These are phyloP conservation scores for Nothophytophthora sp. DNA, from an alignment of 352 stramenopile species.

Conservation along the genomic window DNA sequence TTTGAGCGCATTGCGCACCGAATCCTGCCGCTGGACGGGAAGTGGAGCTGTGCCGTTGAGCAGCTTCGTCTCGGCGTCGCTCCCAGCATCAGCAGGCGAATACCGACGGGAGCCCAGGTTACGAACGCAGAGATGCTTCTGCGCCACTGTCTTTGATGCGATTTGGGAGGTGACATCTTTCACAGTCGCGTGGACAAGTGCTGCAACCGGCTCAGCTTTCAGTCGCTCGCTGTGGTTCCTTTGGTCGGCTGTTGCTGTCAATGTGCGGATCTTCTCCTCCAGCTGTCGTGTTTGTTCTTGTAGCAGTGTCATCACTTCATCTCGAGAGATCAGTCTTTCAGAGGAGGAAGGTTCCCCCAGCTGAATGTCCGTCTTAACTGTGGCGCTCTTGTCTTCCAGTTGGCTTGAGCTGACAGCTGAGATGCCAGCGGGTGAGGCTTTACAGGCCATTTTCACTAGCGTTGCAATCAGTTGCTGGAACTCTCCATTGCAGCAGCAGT, in stretches of 20 bases:
- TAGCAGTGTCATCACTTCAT: slow-evolving; percentile 27
- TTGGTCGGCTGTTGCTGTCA: not conserved
- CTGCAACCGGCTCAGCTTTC: too few species aligned
- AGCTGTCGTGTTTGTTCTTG: slow-evolving; percentile 17
- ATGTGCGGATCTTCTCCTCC: slow-evolving; percentile 22
- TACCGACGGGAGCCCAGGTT: too few species aligned
- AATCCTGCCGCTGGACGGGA: slow-evolving; percentile 18
- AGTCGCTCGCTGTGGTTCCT: slow-evolving; percentile 3
- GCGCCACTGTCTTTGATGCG: too few species aligned
- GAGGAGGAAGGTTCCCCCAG: not conserved
- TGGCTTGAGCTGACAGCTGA: not conserved
- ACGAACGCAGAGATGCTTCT: too few species aligned
- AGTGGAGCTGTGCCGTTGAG: not conserved
- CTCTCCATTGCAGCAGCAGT: slow-evolving; percentile 17
- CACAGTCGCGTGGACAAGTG: too few species aligned
- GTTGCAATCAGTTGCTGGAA: slow-evolving; percentile 20
- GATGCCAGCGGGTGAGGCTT: not conserved
- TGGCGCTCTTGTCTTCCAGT: not conserved
- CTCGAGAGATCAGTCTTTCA: slow-evolving; percentile 21
- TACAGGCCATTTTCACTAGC: slow-evolving; percentile 4
- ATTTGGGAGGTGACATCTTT: too few species aligned
- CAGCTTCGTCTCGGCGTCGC: not conserved
- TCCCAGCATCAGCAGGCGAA: too few species aligned
- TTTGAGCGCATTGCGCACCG: slow-evolving; percentile 54
- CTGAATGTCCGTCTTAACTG: too few species aligned